Evolutionary conservation across 331 rosid species (phyloP).

Genomic region (Dryas integrifolia): DNA sequence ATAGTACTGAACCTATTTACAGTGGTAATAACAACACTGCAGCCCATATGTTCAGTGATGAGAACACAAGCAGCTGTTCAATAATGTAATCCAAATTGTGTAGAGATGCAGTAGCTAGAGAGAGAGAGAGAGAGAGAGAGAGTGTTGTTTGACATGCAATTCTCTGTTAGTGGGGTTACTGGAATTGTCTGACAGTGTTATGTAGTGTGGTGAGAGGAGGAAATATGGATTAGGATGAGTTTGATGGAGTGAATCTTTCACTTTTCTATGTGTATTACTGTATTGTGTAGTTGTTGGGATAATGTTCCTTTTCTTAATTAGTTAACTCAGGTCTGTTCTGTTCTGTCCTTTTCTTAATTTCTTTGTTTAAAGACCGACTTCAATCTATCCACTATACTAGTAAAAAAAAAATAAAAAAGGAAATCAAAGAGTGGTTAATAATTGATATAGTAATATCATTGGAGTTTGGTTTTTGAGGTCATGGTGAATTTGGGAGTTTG

Average conservation of each 20-base stretch:
- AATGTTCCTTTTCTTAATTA: constrained; percentile 23
- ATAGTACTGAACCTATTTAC: constrained; percentile 35
- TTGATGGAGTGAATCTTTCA: constrained; percentile 13
- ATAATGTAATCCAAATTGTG: constrained; percentile 46
- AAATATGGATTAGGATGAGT: constrained; percentile 28
- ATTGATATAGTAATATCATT: not conserved
- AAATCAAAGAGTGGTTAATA: not conserved
- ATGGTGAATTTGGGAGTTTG: not conserved
- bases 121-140: not conserved
- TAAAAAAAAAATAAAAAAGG: not conserved
- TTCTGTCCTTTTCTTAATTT: not conserved
- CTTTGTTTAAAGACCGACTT: constrained; percentile 8
- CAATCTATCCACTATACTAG: not conserved
- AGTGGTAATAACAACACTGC: constrained; percentile 45
- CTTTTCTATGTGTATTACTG: constrained; percentile 8
- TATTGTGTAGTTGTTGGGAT: constrained; percentile 34
- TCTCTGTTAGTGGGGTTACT: constrained; percentile 24
- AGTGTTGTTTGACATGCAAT: constrained; percentile 30
- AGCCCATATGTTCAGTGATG: constrained; percentile 77
- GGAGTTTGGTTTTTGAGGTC: not conserved
- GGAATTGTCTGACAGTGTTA: constrained; percentile 28
- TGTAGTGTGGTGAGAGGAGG: not conserved
- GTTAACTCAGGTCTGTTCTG: constrained; percentile 16
- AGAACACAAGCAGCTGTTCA: constrained; percentile 72
- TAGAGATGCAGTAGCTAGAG: not conserved